These are phyloP conservation scores for Sclerotinia borealis DNA, from an alignment of 2,329 filamentous ascomycete genomes.

Conservation along the genomic window DNA sequence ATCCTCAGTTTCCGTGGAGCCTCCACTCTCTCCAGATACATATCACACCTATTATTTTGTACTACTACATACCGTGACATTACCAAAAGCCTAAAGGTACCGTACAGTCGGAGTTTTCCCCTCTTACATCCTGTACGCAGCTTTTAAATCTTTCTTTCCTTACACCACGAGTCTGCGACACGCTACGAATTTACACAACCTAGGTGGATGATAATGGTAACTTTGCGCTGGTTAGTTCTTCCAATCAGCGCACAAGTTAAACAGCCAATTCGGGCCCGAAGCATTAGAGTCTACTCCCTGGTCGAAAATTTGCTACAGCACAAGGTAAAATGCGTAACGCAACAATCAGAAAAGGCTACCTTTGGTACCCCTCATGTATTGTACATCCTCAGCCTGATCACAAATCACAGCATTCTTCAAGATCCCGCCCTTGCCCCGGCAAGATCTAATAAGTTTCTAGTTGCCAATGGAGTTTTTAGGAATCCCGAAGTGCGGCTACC, in stretches of 20 bases:
- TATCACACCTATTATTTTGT: not conserved
- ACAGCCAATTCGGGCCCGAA: not conserved
- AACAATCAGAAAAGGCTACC: not conserved
- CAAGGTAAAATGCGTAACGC: not conserved
- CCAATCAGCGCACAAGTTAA: not conserved
- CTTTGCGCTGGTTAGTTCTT: not conserved
- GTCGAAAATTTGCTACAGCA: not conserved
- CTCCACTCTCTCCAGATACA: not conserved
- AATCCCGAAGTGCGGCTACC: constrained; percentile 6
- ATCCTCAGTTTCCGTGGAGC: not conserved
- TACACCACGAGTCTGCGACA: constrained; percentile 4
- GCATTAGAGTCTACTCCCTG: not conserved
- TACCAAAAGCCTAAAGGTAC: not conserved
- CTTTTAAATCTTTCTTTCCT: not conserved
- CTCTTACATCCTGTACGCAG: not conserved
- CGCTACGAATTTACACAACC: constrained; percentile 1
- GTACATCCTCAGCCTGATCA: constrained; percentile 9
- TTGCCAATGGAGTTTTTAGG: not conserved
- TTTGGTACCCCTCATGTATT: constrained; percentile 5
- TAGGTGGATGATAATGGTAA: not conserved
- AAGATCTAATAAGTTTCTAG: constrained; percentile 8
- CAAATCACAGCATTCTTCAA: constrained; percentile 7
- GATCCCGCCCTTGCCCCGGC: not conserved
- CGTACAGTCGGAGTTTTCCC: not conserved
- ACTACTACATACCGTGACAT: constrained; percentile 1